phyloP scores from a whole-genome alignment of 2,329 filamentous ascomycete genomes.

The Escovopsis sp. region DNA sequence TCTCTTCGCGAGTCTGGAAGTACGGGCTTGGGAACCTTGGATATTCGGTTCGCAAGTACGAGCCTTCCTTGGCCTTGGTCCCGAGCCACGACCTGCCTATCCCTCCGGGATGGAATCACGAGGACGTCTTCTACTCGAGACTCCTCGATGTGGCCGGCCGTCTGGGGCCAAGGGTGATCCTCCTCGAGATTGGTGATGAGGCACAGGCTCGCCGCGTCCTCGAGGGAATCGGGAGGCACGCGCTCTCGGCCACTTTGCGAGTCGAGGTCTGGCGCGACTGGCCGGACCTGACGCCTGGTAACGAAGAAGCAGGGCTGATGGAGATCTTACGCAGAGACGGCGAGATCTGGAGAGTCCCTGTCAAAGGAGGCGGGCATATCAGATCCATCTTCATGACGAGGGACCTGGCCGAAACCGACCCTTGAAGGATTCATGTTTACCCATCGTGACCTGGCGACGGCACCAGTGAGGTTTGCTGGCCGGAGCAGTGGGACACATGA shows the following conservation, averaged over 20 bases:
- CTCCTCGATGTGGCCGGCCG: conserved; percentile 40
- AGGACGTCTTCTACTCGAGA: conserved; percentile 52
- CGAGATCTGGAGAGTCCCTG: conserved; percentile 14
- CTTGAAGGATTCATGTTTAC: no score
- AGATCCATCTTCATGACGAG: conserved; percentile 24
- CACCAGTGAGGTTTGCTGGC: no score
- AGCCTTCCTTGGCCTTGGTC: conserved; percentile 70
- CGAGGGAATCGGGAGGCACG: conserved; percentile 24
- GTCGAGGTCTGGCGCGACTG: conserved; percentile 62
- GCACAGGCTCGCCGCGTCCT: conserved; percentile 53
- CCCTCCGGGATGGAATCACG: conserved; percentile 19
- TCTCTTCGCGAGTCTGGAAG: conserved; percentile 42
- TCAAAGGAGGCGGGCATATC: conserved; percentile 33
- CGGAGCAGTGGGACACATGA: no score
- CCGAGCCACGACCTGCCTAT: conserved; percentile 20
- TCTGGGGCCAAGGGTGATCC: conserved; percentile 37
- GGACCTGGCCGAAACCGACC: no score
- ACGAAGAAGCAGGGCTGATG: conserved; percentile 13
- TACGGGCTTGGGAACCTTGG: conserved; percentile 28
- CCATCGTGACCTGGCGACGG: no score
- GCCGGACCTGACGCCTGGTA: conserved; percentile 28
- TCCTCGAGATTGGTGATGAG: conserved; percentile 60
- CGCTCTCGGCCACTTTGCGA: conserved; percentile 14
- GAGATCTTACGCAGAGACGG: conserved; percentile 9
- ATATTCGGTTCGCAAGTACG: conserved; percentile 69